phyloP scores from a whole-genome alignment of 2,329 filamentous ascomycete species.

The Phyllosticta citribraziliensis region DNA sequence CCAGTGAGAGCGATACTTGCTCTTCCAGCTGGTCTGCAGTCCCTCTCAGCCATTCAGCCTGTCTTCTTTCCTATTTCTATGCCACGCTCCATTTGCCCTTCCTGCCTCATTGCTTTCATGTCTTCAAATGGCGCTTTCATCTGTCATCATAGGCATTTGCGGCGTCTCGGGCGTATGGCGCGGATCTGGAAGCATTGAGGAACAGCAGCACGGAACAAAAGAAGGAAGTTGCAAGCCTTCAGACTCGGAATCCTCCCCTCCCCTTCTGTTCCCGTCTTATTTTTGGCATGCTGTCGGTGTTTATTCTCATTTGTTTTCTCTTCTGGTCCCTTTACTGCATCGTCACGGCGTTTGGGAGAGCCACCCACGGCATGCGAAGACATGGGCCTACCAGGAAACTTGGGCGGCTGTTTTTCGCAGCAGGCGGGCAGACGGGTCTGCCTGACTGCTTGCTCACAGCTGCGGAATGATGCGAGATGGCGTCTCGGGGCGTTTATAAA shows the following conservation, averaged over 20 bases:
- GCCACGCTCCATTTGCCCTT: neutral
- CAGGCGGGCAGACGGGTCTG: neutral
- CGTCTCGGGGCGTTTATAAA: neutral
- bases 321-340: neutral
- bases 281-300: neutral
- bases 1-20: neutral
- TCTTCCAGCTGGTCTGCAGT: neutral
- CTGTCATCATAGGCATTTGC: too few relatives aligned
- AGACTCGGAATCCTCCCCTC: neutral
- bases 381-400: neutral
- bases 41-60: neutral
- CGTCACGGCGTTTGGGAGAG: neutral
- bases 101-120: too few relatives aligned
- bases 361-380: neutral
- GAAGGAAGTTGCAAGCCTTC: neutral
- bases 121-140: too few relatives aligned
- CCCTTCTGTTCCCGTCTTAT: neutral
- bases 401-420: neutral
- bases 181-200: too few relatives aligned
- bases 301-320: neutral
- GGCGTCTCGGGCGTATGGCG: too few relatives aligned
- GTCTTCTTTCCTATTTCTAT: neutral
- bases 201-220: too few relatives aligned
- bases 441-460: neutral
- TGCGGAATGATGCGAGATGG: neutral